Base-by-base conservation (phyloP, 1,284 basidiomycete genomes). In the Sphagnurus paluster region DNA sequence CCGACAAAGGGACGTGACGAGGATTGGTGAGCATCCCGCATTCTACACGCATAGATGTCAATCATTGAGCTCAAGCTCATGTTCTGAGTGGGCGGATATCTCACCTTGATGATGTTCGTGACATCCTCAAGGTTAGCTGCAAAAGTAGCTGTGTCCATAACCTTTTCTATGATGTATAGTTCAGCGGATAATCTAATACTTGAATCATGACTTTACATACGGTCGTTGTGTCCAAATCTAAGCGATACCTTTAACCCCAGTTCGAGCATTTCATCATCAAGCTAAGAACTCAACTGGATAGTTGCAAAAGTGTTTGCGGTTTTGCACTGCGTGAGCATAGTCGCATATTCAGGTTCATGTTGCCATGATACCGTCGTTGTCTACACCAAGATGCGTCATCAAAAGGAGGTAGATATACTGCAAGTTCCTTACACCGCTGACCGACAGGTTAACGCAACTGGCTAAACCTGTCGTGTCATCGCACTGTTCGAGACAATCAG, bases 151-250 rank as follows among this genome's bases (percentile, higher is more conserved):
- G 44, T 45, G 16, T 45, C 37, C 44, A 45, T 45, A 20, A 45
- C 44, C 17, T 45, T 45, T 33, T 45, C 44, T 45, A 17, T 14
- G 16, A 10, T 13, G 21, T 4, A 17, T 8, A 6, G 3, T 30
- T 2, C 2, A 11, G 2, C 7, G 7, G 8, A 28, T 8, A n/a
- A n/a, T n/a, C n/a, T n/a, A n/a, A n/a, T n/a, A n/a, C n/a, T 14
- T 20, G 30, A 19, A n/a, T n/a, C 5, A 13, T 1, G 26, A 16
- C n/a, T 26, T 34, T 2, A 44, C 34, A 16, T 1, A 45, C 44
- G 44, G 25, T 45, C 36, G 24, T 45, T 45, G 26, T 45, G 44
- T 6, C 44, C 44, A 17, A 45, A 45, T 20, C 44, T 45, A 20
- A n/a, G 3, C 13, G 13, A 16, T 9, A 1, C 11, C 2, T 14